phyloP scores from a whole-genome alignment of 2,329 filamentous ascomycete genomes.

The Cladorrhinum sp. region DNA sequence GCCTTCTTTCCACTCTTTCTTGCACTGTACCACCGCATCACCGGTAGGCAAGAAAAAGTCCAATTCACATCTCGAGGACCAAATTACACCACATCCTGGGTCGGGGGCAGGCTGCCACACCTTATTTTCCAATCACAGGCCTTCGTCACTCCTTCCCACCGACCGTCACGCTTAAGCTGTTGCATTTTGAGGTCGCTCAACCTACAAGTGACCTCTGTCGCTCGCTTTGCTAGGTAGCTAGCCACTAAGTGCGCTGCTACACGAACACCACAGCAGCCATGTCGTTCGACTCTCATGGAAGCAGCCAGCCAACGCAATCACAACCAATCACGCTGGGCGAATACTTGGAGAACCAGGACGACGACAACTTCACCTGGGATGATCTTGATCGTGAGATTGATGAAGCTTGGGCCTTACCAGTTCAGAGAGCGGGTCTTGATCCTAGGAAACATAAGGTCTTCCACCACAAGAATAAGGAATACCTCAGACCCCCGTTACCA shows the following conservation, averaged over 20 bases:
- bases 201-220: background rate
- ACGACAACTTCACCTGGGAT: slow-evolving; percentile 25
- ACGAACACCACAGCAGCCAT: slow-evolving; percentile 14
- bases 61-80: background rate
- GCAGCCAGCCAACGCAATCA: slow-evolving; percentile 23
- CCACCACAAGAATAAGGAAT: slow-evolving; percentile 25
- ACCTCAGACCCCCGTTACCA: slow-evolving; percentile 23
- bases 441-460: slow-evolving; percentile 28
- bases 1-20: background rate
- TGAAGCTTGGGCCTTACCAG: slow-evolving; percentile 21
- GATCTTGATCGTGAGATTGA: slow-evolving; percentile 18
- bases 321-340: slow-evolving; percentile 20
- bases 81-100: background rate
- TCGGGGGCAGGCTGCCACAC: background rate
- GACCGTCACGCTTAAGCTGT: background rate
- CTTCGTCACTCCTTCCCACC: background rate
- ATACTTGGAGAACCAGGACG: slow-evolving; percentile 20
- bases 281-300: slow-evolving; percentile 24
- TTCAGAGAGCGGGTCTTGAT: slow-evolving; percentile 20
- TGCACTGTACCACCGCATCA: background rate
- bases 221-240: background rate
- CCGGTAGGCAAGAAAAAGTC: background rate
- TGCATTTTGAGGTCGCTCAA: background rate
- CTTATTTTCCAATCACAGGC: background rate
- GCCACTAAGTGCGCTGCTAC: no score